phyloP scores from a whole-genome alignment of 2,329 filamentous ascomycete genomes.

The Verticillium isaacii region DNA sequence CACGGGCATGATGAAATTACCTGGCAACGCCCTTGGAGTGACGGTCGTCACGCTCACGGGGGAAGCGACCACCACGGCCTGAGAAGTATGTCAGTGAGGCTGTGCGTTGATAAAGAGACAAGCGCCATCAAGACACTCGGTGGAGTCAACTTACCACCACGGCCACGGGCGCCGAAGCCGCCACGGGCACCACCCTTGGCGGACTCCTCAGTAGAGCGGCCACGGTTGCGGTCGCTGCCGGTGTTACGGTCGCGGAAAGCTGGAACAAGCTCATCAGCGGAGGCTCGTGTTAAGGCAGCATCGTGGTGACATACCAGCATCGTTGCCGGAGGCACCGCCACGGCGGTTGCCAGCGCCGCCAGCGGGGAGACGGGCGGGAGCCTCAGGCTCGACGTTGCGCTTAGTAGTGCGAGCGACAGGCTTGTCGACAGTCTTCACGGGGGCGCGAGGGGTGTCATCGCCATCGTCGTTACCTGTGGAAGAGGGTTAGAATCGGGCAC shows the following conservation, averaged over 20 bases:
- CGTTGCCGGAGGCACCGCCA: constrained; percentile 67
- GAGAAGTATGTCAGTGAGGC: constrained; percentile 2
- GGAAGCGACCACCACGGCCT: constrained; percentile 51
- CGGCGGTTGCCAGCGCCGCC: constrained; percentile 37
- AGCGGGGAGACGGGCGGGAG: constrained; percentile 45
- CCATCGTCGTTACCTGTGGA: constrained; percentile 57
- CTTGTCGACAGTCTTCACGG: constrained; percentile 88
- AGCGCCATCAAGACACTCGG: background rate
- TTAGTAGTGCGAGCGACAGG: constrained; percentile 68
- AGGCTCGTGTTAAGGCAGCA: background rate
- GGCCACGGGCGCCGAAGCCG: constrained; percentile 58
- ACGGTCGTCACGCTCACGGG: constrained; percentile 52
- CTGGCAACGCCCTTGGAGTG: constrained; percentile 42
- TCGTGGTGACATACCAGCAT: constrained; percentile 69
- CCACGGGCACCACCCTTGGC: constrained; percentile 52
- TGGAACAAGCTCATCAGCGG: constrained; percentile 30
- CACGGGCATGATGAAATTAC: constrained; percentile 27
- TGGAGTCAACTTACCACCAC: constrained; percentile 43
- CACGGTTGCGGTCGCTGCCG: constrained; percentile 77
- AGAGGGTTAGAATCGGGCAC: constrained; percentile 9
- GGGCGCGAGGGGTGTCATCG: constrained; percentile 70
- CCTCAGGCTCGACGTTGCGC: constrained; percentile 78
- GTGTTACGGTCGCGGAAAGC: constrained; percentile 87
- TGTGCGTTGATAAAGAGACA: background rate
- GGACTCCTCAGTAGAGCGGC: constrained; percentile 69